A percentile compares a stretch with the other conserved stretches of the same genome.
phyloP scores from a whole-genome alignment of 176 grass and related monocot species.

The Carex cristatella region DNA sequence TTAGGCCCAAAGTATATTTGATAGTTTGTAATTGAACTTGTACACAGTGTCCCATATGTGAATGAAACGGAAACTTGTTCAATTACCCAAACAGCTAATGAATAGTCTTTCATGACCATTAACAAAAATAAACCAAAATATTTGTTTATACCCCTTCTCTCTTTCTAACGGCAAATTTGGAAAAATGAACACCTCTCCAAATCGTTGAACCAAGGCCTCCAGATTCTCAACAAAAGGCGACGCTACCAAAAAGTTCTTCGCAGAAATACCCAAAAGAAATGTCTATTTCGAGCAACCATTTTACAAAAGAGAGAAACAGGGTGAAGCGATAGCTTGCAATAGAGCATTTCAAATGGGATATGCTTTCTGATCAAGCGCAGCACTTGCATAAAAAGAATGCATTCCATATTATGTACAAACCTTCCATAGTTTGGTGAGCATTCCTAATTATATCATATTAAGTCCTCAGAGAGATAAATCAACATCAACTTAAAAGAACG shows the following conservation, averaged over 20 bases:
- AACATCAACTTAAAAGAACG: constrained; percentile 6
- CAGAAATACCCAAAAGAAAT: not conserved
- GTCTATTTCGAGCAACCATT: not conserved
- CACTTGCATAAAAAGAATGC: not conserved
- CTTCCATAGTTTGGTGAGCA: constrained; percentile 28
- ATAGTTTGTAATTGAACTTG: not conserved
- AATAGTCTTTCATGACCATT: not conserved
- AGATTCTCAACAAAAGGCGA: not conserved
- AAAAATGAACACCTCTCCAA: not conserved
- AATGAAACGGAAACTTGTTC: not conserved
- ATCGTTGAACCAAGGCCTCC: not conserved
- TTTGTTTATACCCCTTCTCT: not conserved
- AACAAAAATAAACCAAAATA: not conserved
- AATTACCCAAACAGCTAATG: not conserved
- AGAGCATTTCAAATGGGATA: not conserved
- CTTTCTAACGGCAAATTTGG: not conserved
- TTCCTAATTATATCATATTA: constrained; percentile 29
- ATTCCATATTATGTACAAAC: constrained; percentile 31
- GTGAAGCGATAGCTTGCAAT: not conserved
- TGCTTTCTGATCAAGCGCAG: not conserved
- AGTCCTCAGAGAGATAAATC: not conserved
- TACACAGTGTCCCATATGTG: not conserved
- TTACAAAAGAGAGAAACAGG: not conserved
- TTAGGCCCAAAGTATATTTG: not conserved
- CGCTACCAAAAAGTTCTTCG: not conserved